A percentile compares a stretch with the other conserved stretches of the same genome.
phyloP scores from a whole-genome alignment of 345 rosid species.

The Geranium brycei region DNA sequence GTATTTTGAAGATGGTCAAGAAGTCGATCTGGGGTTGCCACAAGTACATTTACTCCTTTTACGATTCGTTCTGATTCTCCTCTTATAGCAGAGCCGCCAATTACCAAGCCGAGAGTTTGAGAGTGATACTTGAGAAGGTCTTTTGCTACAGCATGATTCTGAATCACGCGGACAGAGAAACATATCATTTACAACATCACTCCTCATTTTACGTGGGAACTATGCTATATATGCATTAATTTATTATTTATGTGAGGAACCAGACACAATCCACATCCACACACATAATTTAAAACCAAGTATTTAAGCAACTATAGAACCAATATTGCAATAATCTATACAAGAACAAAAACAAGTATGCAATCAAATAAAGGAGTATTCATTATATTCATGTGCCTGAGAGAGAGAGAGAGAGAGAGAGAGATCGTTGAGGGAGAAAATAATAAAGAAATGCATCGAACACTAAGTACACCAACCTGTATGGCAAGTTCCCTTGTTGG shows the following conservation, averaged over 20 bases:
- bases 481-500: constrained; percentile 98
- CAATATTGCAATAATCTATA: too few relatives aligned
- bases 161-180: constrained; percentile 7
- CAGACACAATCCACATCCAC: background rate
- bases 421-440: too few relatives aligned
- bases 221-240: too few relatives aligned
- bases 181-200: background rate
- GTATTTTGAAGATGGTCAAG: constrained; percentile 94
- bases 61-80: constrained; percentile 72
- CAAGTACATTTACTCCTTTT: constrained; percentile 74
- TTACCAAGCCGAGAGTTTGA: constrained; percentile 72
- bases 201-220: background rate
- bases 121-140: constrained; percentile 89
- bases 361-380: too few relatives aligned
- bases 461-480: constrained; percentile 37
- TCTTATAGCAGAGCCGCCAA: constrained; percentile 78
- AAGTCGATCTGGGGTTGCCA: constrained; percentile 96
- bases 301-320: too few relatives aligned
- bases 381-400: too few relatives aligned
- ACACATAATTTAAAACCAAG: background rate
- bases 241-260: too few relatives aligned
- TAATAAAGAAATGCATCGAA: background rate
- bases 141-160: constrained; percentile 87
- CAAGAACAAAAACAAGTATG: too few relatives aligned
- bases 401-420: too few relatives aligned